phyloP scores from a whole-genome alignment of 2,329 filamentous ascomycete species.

The Lachnellula suecica region DNA sequence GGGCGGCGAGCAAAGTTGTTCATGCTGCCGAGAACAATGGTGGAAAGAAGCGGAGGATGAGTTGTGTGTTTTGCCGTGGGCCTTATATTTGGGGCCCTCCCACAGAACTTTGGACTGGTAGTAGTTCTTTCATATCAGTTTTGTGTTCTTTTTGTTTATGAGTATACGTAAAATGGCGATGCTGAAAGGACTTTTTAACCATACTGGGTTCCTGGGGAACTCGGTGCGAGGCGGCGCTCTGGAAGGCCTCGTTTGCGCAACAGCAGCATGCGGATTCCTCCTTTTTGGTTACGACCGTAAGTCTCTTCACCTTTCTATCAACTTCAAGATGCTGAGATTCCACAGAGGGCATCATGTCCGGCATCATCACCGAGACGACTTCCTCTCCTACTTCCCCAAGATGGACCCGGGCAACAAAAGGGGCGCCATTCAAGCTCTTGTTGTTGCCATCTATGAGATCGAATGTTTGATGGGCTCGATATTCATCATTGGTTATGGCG shows the following conservation, averaged over 20 bases:
- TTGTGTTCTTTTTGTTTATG: no score
- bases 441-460: background rate
- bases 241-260: background rate
- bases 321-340: background rate
- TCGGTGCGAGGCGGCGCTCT: background rate
- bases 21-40: no score
- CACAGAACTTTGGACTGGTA: no score
- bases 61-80: no score
- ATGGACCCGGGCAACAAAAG: background rate
- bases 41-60: no score
- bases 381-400: background rate
- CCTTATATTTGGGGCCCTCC: no score
- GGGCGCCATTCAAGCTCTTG: background rate
- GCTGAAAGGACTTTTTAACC: background rate
- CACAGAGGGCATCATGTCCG: background rate
- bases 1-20: no score
- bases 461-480: background rate
- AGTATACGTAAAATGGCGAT: constrained; percentile 7
- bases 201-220: background rate
- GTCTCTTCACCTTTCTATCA: background rate
- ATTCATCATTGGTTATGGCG: constrained; percentile 9
- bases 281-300: background rate
- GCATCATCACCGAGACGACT: background rate
- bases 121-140: no score
- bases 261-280: background rate